These are phyloP conservation scores for Heliamphora exappendiculata DNA, from an alignment of 148 eudicot species.

Conservation along the genomic window DNA sequence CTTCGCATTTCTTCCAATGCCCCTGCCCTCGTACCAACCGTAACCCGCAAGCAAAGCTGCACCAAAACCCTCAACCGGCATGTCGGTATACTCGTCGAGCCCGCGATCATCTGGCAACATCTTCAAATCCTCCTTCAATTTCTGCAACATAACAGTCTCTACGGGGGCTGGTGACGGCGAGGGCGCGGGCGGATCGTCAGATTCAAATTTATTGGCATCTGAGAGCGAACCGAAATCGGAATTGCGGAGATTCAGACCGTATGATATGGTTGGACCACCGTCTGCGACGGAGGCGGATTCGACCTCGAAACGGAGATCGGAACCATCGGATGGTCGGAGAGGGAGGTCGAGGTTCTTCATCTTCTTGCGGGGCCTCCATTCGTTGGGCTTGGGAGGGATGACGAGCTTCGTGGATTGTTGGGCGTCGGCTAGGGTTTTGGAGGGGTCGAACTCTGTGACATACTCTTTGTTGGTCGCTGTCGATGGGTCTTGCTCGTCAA, in stretches of 20 bases:
- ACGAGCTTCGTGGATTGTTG: slow-evolving; percentile 19
- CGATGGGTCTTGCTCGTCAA: neutral
- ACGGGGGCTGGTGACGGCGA: neutral
- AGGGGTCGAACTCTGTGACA: slow-evolving; percentile 52
- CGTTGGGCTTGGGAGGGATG: slow-evolving; percentile 59
- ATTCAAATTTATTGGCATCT: neutral
- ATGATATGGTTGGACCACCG: slow-evolving; percentile 30
- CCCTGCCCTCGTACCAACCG: slow-evolving; percentile 82
- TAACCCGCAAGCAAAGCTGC: slow-evolving; percentile 77
- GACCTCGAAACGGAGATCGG: slow-evolving; percentile 41
- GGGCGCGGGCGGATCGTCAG: neutral
- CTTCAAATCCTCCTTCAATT: slow-evolving; percentile 54
- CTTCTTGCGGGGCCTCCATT: slow-evolving; percentile 47
- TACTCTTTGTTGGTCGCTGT: slow-evolving; percentile 16
- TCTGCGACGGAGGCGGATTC: slow-evolving; percentile 12
- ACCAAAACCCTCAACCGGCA: slow-evolving; percentile 73
- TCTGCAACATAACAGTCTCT: slow-evolving; percentile 37
- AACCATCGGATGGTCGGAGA: slow-evolving; percentile 17
- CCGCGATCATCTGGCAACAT: slow-evolving; percentile 52
- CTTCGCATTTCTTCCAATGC: slow-evolving; percentile 67
- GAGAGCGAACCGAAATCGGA: neutral
- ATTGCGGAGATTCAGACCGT: slow-evolving; percentile 59
- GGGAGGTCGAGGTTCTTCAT: slow-evolving; percentile 63
- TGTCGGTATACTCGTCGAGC: slow-evolving; percentile 50
- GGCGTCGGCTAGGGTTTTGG: slow-evolving; percentile 27